Percentiles rank a stretch among this genome's conserved stretches.
These are phyloP conservation scores for Leishmania aethiopica DNA, from an alignment of 208 protist species.

Conservation along the genomic window DNA sequence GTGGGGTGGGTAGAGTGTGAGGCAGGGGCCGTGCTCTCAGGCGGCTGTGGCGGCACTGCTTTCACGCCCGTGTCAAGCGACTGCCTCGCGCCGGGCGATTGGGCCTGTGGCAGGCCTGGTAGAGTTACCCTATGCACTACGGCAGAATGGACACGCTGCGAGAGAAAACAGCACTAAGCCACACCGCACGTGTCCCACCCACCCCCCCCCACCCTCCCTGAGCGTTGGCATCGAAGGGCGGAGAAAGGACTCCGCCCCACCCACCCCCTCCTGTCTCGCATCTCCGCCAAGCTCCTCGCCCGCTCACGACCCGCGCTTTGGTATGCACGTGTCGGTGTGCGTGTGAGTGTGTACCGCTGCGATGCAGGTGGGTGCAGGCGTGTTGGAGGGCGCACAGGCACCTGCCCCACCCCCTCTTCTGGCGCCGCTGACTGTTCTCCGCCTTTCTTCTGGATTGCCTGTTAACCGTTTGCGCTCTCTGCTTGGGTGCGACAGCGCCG, in stretches of 20 bases:
- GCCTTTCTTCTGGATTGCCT: not conserved
- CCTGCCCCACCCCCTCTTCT: not conserved
- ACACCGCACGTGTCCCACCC: too few species aligned
- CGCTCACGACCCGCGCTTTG: not conserved
- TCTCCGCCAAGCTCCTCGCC: not conserved
- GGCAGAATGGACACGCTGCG: not conserved
- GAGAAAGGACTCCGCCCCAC: too few species aligned
- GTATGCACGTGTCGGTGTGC: not conserved
- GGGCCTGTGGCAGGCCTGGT: too few species aligned
- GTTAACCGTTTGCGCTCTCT: too few species aligned
- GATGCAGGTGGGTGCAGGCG: too few species aligned
- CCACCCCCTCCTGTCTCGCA: not conserved
- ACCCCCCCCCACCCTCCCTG: not conserved
- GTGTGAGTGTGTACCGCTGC: not conserved
- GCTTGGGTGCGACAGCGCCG: not conserved
- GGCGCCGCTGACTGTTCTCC: not conserved
- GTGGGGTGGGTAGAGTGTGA: too few species aligned
- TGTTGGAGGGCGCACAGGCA: too few species aligned
- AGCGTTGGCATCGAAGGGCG: too few species aligned
- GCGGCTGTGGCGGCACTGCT: too few species aligned
- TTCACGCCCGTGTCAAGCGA: too few species aligned
- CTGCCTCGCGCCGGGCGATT: too few species aligned
- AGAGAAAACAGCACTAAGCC: not conserved
- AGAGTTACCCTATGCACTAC: not conserved
- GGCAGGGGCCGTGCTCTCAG: too few species aligned